phyloP scores from a whole-genome alignment of 1,284 basidiomycete genomes.

The Moniliella sp. region DNA sequence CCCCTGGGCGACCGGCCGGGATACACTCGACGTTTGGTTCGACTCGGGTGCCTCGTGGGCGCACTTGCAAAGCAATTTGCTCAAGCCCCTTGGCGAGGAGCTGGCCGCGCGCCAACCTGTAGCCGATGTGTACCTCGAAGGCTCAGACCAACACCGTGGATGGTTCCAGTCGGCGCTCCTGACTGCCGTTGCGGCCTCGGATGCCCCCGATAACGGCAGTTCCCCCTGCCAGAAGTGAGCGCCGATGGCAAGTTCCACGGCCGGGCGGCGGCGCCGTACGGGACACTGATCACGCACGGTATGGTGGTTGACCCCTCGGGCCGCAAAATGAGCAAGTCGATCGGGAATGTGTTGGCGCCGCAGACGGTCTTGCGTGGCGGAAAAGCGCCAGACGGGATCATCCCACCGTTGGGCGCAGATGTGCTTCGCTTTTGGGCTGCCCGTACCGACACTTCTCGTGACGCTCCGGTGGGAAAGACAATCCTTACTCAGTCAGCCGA shows the following conservation, averaged over 20 bases:
- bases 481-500: slow-evolving; percentile 59
- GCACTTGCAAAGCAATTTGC: slow-evolving; percentile 41
- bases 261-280: slow-evolving; percentile 45
- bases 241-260: too few relatives aligned
- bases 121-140: slow-evolving; percentile 80
- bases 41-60: slow-evolving; percentile 93
- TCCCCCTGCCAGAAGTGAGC: too few relatives aligned
- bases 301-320: slow-evolving; percentile 81
- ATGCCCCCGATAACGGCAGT: too few relatives aligned
- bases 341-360: slow-evolving; percentile 77
- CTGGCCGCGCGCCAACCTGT: slow-evolving; percentile 22
- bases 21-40: slow-evolving; percentile 99
- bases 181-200: slow-evolving; percentile 51
- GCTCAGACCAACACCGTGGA: slow-evolving; percentile 88
- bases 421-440: slow-evolving; percentile 76
- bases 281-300: slow-evolving; percentile 72
- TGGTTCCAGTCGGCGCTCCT: slow-evolving; percentile 95
- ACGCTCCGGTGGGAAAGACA: slow-evolving; percentile 62
- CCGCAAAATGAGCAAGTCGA: slow-evolving; percentile 94
- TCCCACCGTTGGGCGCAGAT: slow-evolving; percentile 65
- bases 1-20: slow-evolving; percentile 42
- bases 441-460: slow-evolving; percentile 67
- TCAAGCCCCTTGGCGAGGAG: too few relatives aligned
- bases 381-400: slow-evolving; percentile 40
- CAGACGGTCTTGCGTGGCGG: slow-evolving; percentile 58